Evolutionary conservation across 148 eudicot species (phyloP), one percentile per base, ranked within the genome.

Genomic region (Rhododendron ovatum): DNA sequence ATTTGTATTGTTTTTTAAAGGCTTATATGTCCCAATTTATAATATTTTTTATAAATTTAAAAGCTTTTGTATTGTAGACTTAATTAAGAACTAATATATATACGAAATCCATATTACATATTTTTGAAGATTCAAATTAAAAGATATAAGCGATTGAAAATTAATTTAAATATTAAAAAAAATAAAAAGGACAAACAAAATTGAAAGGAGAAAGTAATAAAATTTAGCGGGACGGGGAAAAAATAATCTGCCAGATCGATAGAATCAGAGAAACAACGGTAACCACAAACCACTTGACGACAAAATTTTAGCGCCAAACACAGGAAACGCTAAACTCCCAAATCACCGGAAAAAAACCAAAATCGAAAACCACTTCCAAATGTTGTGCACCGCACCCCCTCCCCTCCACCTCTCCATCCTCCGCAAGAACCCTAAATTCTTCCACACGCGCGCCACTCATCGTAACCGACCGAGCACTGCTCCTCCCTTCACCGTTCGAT

Each of bases 311-410:
- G 78, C 85, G 85, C 85, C 33, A 83, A 83, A 83, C 75, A 41
- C 51, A 37, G 3, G 12, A 13, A n/a, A 67, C 75, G 0, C 51
- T n/a, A 30, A 61, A 26, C 28, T 15, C 26, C 2, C 24, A 17
- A n/a, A 47, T 18, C 50, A 3, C 1, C 63, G 43, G 8, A 18
- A 4, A 41, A 81, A 55, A 53, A 18, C 63, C 8, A 26, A 33
- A 83, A 26, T 4, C 30, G 2, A 10, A 43, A 14, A 51, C 57
- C n/a, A 18, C 7, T 5, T 35, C 51, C 82, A 88, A 78, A 92
- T 91, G 93, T 79, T 85, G 33, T 82, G 87, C 77, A 76, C 89
- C 53, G 73, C 87, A 14, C 80, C 86, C 9, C 47, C 74, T 0
- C 69, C 51, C 50, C 41, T 84, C 81, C 24, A 84, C 48, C 67